phyloP scores from a whole-genome alignment of 2,329 filamentous ascomycete species.

The Colletotrichum spaethianum region DNA sequence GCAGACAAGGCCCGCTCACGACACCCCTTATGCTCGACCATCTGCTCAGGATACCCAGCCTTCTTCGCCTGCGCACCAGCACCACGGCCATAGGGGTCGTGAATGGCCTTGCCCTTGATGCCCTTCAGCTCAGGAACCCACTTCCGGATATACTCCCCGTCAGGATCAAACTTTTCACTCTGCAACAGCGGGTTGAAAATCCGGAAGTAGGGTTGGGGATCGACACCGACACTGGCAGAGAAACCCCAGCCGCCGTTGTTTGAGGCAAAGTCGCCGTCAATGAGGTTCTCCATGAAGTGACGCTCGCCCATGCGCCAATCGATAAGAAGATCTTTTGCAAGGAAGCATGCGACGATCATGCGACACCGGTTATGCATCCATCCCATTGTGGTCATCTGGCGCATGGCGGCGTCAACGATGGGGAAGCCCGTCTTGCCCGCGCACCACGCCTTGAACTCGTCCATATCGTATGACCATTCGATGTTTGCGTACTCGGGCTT shows the following conservation, averaged over 20 bases:
- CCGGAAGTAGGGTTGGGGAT: conserved; percentile 91
- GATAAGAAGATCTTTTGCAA: conserved; percentile 83
- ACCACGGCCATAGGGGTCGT: conserved; percentile 83
- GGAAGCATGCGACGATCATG: conserved; percentile 87
- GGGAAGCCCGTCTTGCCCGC: conserved; percentile 83
- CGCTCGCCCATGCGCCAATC: conserved; percentile 88
- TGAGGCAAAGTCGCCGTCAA: conserved; percentile 85
- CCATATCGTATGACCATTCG: conserved; percentile 81
- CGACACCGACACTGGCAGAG: conserved; percentile 78
- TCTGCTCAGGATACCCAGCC: conserved; percentile 79
- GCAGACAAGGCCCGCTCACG: conserved; percentile 77
- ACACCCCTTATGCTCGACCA: conserved; percentile 81
- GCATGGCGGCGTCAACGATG: conserved; percentile 89
- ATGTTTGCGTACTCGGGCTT: conserved; percentile 90
- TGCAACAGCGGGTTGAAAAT: conserved; percentile 91
- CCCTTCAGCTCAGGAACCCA: conserved; percentile 84
- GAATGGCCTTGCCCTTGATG: conserved; percentile 78
- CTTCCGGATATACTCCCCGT: conserved; percentile 84
- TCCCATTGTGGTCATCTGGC: conserved; percentile 76
- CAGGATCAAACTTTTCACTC: conserved; percentile 86
- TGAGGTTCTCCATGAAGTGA: conserved; percentile 85
- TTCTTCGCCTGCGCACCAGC: conserved; percentile 71
- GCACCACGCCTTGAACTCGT: conserved; percentile 81
- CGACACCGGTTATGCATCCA: conserved; percentile 91
- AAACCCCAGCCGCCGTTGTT: conserved; percentile 78